These are phyloP conservation scores for Talaromyces trachyspermus DNA, from an alignment of 495 filamentous ascomycete species.

Conservation along the genomic window DNA sequence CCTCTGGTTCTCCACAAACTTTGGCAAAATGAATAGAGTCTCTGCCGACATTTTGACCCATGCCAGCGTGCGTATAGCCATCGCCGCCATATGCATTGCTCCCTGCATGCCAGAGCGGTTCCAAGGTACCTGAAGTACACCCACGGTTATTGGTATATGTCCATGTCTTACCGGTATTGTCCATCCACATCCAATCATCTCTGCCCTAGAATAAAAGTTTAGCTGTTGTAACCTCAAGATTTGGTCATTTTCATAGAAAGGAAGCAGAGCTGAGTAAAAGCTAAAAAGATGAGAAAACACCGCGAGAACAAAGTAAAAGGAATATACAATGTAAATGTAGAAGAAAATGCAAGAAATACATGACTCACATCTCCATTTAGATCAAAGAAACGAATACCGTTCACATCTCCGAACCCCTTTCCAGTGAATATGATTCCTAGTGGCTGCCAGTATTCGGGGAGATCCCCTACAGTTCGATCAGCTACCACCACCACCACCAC, in stretches of 20 bases:
- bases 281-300: no score
- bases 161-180: constrained; percentile 13
- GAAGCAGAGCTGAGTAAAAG: no score
- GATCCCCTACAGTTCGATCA: neutral
- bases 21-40: constrained; percentile 10
- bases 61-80: neutral
- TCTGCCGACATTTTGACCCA: constrained; percentile 1
- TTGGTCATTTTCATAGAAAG: no score
- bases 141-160: constrained; percentile 22
- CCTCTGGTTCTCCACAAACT: constrained; percentile 2
- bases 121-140: constrained; percentile 7
- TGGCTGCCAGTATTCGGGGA: constrained; percentile 18
- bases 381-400: constrained; percentile 21
- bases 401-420: constrained; percentile 16
- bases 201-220: constrained; percentile 4
- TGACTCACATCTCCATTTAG: constrained; percentile 22
- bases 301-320: no score
- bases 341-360: neutral
- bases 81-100: neutral
- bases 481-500: no score
- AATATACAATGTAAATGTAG: no score
- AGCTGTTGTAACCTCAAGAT: no score
- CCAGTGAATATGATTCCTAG: constrained; percentile 12
- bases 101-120: neutral
- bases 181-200: constrained; percentile 24